Conservation (phyloP, 345 rosid genomes). For the Salix brachista region DNA sequence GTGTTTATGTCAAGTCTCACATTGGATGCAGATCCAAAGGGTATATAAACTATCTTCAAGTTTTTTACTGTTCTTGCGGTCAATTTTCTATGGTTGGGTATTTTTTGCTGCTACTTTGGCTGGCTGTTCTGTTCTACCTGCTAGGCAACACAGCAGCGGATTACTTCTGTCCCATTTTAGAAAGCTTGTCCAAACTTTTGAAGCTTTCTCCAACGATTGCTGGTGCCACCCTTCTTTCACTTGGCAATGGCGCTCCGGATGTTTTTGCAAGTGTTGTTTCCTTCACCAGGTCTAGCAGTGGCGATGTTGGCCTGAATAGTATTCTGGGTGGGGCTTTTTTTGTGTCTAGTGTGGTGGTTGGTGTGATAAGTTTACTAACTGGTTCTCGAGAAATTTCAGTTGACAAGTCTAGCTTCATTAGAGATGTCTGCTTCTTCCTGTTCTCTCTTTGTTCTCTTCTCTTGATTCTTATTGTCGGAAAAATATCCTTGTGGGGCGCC, state of each 20-base stretch:
- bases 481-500: constrained; percentile 58
- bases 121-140: constrained; percentile 61
- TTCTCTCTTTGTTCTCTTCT: constrained; percentile 55
- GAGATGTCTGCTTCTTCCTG: constrained; percentile 75
- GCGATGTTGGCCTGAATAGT: constrained; percentile 74
- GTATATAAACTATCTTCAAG: constrained; percentile 68
- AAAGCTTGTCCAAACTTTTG: constrained; percentile 61
- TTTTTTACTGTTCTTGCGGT: constrained; percentile 69
- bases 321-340: constrained; percentile 82
- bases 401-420: constrained; percentile 59
- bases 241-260: constrained; percentile 90
- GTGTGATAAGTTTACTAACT: constrained; percentile 51
- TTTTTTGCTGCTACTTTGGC: constrained; percentile 61
- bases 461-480: constrained; percentile 47
- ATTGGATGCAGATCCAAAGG: constrained; percentile 65
- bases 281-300: constrained; percentile 57
- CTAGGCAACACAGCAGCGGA: constrained; percentile 79
- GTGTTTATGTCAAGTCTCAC: constrained; percentile 55
- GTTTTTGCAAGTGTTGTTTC: constrained; percentile 80
- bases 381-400: constrained; percentile 36
- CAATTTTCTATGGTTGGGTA: constrained; percentile 43
- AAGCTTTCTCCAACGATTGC: constrained; percentile 83
- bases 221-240: constrained; percentile 77
- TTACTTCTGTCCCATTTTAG: constrained; percentile 78
- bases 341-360: constrained; percentile 72